Evolutionary conservation across 495 filamentous ascomycete species (phyloP).

Genomic region (Penicillium paradoxum): DNA sequence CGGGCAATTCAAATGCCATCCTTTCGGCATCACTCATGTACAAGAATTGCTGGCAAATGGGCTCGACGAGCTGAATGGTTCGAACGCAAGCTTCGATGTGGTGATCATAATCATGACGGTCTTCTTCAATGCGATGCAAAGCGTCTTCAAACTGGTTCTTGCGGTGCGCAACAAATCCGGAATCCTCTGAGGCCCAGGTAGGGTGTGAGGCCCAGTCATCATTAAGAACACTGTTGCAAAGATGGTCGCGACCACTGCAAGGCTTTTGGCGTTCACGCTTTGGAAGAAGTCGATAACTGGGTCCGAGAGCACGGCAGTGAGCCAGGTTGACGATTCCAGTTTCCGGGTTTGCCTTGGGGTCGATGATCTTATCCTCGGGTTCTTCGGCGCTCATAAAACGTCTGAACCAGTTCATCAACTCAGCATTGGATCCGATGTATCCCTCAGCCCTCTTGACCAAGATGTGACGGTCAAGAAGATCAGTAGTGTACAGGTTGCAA

Average conservation of each 20-base stretch:
- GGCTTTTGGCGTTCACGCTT: constrained; percentile 80
- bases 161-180: constrained; percentile 93
- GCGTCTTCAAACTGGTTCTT: constrained; percentile 94
- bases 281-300: constrained; percentile 89
- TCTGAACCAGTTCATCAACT: constrained; percentile 83
- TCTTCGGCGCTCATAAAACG: constrained; percentile 68
- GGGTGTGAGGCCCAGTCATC: constrained; percentile 99
- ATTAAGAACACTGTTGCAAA: constrained; percentile 87
- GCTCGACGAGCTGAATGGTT: constrained; percentile 91
- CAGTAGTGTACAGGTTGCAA: constrained; percentile 87
- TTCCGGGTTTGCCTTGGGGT: constrained; percentile 68
- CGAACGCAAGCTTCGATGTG: constrained; percentile 91
- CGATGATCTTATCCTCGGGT: constrained; percentile 66
- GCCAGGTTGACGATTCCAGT: constrained; percentile 76
- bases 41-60: constrained; percentile 82
- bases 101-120: constrained; percentile 97
- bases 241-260: constrained; percentile 89
- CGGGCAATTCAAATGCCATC: constrained; percentile 65
- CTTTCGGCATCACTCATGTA: constrained; percentile 68
- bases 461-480: constrained; percentile 76
- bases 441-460: constrained; percentile 74
- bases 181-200: constrained; percentile 98
- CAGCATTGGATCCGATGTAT: constrained; percentile 83
- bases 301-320: constrained; percentile 88
- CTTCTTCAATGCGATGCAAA: constrained; percentile 93